These are phyloP conservation scores for Exophiala sideris DNA, from an alignment of 2,329 filamentous ascomycete species.

Conservation along the genomic window DNA sequence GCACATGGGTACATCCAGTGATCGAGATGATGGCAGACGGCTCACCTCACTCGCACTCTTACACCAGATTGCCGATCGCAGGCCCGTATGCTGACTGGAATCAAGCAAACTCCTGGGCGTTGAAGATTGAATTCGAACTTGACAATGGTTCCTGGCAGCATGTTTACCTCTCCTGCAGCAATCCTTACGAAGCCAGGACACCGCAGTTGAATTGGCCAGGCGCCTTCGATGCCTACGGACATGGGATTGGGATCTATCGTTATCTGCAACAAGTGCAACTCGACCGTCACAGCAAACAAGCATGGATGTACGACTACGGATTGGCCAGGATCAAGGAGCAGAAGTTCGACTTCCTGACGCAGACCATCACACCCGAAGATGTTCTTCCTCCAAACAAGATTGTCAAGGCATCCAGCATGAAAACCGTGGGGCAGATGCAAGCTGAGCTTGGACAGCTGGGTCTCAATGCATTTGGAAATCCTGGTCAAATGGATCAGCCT, in stretches of 20 bases:
- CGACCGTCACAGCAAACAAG: not conserved
- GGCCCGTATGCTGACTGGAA: slow-evolving; percentile 1
- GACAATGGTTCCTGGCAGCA: not conserved
- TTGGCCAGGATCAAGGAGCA: not conserved
- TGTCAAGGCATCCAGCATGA: not conserved
- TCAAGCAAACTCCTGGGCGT: not conserved
- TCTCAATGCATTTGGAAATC: not conserved
- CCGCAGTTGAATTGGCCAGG: not conserved
- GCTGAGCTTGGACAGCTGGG: not conserved
- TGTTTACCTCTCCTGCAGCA: not conserved
- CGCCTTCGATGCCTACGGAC: not conserved
- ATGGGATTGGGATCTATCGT: not conserved
- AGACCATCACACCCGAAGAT: not conserved
- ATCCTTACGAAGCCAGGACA: not conserved
- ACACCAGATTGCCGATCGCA: not conserved
- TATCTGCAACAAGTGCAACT: not conserved
- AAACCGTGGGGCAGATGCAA: not conserved
- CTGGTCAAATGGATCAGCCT: not conserved
- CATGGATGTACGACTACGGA: slow-evolving; percentile 1
- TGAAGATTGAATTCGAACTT: not conserved
- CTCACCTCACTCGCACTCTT: not conserved
- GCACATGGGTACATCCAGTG: slow-evolving; percentile 1
- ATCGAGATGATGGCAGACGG: not conserved
- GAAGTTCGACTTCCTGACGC: not conserved
- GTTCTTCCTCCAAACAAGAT: not conserved